These are phyloP conservation scores for Sporothrix euskadiensis DNA, from an alignment of 2,329 filamentous ascomycete genomes.

Conservation along the genomic window DNA sequence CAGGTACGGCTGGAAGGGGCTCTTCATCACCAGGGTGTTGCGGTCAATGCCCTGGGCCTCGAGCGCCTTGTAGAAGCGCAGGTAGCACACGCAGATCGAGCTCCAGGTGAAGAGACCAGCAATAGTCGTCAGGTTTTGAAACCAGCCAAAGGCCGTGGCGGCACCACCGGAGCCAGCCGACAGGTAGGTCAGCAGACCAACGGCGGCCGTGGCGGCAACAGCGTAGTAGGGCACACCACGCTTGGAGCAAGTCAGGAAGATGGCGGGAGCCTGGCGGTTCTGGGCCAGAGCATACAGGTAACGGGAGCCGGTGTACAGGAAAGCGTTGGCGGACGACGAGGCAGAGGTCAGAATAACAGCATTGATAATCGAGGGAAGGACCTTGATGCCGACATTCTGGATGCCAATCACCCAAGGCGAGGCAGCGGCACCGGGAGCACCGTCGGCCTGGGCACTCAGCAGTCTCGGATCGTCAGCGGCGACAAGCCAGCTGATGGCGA, in stretches of 20 bases:
- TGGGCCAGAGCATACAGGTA: slow-evolving; percentile 62
- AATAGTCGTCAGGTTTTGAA: slow-evolving; percentile 54
- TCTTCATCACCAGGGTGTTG: slow-evolving; percentile 64
- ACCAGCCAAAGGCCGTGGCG: slow-evolving; percentile 42
- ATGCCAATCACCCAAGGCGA: slow-evolving; percentile 69
- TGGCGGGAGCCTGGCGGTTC: slow-evolving; percentile 58
- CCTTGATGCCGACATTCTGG: slow-evolving; percentile 62
- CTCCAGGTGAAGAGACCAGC: slow-evolving; percentile 70
- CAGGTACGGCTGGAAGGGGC: slow-evolving; percentile 66
- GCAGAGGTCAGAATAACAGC: slow-evolving; percentile 61
- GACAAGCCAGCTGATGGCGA: slow-evolving; percentile 62
- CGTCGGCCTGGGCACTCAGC: slow-evolving; percentile 46
- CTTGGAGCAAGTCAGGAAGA: slow-evolving; percentile 60
- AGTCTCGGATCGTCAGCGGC: slow-evolving; percentile 63
- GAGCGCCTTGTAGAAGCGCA: slow-evolving; percentile 68
- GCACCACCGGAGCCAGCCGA: slow-evolving; percentile 64
- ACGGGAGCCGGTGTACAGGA: slow-evolving; percentile 60
- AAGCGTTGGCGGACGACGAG: slow-evolving; percentile 60
- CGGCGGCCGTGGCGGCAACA: slow-evolving; percentile 50
- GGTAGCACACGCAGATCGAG: slow-evolving; percentile 66
- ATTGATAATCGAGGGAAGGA: slow-evolving; percentile 63
- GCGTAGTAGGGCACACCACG: slow-evolving; percentile 48
- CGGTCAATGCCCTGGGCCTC: slow-evolving; percentile 64
- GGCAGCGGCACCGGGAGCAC: slow-evolving; percentile 51
- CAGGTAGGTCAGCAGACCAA: slow-evolving; percentile 69